Evolutionary conservation across 495 filamentous ascomycete genomes (phyloP).

Genomic region (Chaetomium cochliodes): DNA sequence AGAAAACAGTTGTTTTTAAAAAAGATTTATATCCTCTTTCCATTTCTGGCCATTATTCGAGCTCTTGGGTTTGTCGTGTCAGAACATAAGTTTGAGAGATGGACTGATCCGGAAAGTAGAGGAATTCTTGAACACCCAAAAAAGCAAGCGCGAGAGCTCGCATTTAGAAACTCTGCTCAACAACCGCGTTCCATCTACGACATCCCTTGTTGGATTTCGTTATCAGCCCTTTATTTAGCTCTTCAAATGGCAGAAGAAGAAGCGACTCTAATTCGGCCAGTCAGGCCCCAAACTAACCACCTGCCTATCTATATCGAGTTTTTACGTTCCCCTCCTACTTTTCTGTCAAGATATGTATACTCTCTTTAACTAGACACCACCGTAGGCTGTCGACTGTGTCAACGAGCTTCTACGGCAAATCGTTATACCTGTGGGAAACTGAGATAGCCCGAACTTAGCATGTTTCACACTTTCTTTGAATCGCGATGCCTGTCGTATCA

Average conservation of each 20-base stretch:
- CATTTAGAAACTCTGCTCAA: background rate
- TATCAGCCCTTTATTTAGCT: background rate
- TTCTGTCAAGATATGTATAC: constrained; percentile 91
- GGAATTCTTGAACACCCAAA: constrained; percentile 12
- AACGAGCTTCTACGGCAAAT: constrained; percentile 86
- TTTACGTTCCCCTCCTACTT: constrained; percentile 61
- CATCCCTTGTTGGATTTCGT: background rate
- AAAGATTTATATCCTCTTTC: too few relatives aligned
- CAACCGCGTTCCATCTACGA: background rate
- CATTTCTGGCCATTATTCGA: too few relatives aligned
- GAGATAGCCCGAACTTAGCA: constrained; percentile 14
- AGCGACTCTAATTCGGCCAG: constrained; percentile 31
- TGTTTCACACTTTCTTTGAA: background rate
- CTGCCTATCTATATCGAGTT: constrained; percentile 88
- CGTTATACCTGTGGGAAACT: constrained; percentile 75
- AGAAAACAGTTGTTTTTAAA: too few relatives aligned
- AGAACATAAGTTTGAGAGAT: background rate
- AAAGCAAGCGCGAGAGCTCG: constrained; percentile 11
- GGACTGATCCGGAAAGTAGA: constrained; percentile 14
- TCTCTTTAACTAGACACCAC: constrained; percentile 55
- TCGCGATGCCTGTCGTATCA: background rate
- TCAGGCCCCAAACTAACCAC: constrained; percentile 47
- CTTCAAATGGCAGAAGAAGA: constrained; percentile 2
- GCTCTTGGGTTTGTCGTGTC: background rate
- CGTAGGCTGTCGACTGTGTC: constrained; percentile 57